Percentiles rank a stretch among this genome's conserved stretches.
These are phyloP conservation scores for Aspergillus affinis DNA, from an alignment of 495 filamentous ascomycete genomes.

Conservation along the genomic window DNA sequence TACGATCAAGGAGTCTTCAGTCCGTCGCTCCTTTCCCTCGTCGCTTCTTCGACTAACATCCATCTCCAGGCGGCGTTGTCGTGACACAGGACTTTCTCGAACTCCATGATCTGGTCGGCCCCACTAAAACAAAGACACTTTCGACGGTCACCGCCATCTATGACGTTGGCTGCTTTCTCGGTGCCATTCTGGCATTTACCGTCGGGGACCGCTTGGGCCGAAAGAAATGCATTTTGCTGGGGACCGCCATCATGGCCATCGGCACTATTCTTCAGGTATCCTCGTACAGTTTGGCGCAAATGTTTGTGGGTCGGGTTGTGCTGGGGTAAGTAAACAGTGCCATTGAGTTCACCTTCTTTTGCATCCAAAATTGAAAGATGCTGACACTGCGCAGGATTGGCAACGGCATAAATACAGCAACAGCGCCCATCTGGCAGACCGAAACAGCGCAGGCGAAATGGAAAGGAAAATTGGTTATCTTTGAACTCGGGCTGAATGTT, in stretches of 20 bases:
- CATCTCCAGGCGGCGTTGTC: slow-evolving; percentile 47
- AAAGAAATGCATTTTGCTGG: slow-evolving; percentile 55
- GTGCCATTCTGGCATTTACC: slow-evolving; percentile 52
- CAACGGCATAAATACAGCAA: slow-evolving; percentile 65
- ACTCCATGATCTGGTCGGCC: slow-evolving; percentile 46
- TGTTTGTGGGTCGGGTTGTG: slow-evolving; percentile 62
- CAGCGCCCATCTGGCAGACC: slow-evolving; percentile 64
- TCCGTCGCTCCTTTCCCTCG: slow-evolving; percentile 12
- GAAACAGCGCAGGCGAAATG: slow-evolving; percentile 59
- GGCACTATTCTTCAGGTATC: slow-evolving; percentile 59
- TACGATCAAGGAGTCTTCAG: slow-evolving; percentile 61
- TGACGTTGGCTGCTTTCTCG: slow-evolving; percentile 61
- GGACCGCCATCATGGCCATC: slow-evolving; percentile 58
- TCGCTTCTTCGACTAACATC: slow-evolving; percentile 7
- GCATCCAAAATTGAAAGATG: background rate
- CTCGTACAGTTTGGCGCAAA: slow-evolving; percentile 56
- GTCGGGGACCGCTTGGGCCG: slow-evolving; percentile 58
- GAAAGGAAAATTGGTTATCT: slow-evolving; percentile 59
- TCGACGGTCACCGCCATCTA: slow-evolving; percentile 64
- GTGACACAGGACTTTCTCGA: slow-evolving; percentile 58
- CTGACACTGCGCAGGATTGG: slow-evolving; percentile 29
- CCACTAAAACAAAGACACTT: slow-evolving; percentile 47
- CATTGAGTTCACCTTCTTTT: background rate
- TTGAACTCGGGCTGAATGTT: slow-evolving; percentile 63
- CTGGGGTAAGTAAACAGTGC: slow-evolving; percentile 26